A percentile compares a stretch with the other conserved stretches of the same genome.
Conservation (phyloP, 1,284 basidiomycete species). For the Termitomyces sp. region DNA sequence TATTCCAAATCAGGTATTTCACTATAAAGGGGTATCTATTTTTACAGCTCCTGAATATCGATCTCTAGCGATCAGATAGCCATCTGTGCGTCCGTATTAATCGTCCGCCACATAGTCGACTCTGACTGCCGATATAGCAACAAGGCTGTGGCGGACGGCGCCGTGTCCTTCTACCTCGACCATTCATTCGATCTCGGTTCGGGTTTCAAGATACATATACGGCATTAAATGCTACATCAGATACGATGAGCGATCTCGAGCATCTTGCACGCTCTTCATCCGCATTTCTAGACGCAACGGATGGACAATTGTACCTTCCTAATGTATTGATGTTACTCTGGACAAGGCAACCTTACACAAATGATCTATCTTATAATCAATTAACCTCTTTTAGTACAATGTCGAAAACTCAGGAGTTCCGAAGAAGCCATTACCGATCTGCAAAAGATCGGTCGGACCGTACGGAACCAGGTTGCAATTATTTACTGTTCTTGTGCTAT, state of each 20-base stretch:
- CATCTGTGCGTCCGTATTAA: constrained; percentile 20
- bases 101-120: not conserved
- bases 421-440: not conserved
- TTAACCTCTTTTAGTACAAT: not conserved
- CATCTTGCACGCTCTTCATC: constrained; percentile 5
- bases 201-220: constrained; percentile 36
- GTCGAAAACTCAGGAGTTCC: not conserved
- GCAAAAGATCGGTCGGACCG: not conserved
- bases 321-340: not conserved
- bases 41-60: constrained; percentile 16
- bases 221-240: constrained; percentile 23
- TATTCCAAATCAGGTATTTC: not conserved
- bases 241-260: constrained; percentile 3
- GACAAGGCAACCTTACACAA: not conserved
- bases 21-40: not conserved
- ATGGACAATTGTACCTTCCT: not conserved
- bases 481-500: not conserved
- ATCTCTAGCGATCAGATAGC: constrained; percentile 22
- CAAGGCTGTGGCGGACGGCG: constrained; percentile 46
- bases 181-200: constrained; percentile 35
- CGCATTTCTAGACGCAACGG: not conserved
- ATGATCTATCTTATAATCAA: not conserved
- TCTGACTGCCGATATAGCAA: constrained; percentile 26
- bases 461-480: not conserved
- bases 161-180: constrained; percentile 40